phyloP scores from a whole-genome alignment of 2,329 filamentous ascomycete species.

The Fusarium sp. region DNA sequence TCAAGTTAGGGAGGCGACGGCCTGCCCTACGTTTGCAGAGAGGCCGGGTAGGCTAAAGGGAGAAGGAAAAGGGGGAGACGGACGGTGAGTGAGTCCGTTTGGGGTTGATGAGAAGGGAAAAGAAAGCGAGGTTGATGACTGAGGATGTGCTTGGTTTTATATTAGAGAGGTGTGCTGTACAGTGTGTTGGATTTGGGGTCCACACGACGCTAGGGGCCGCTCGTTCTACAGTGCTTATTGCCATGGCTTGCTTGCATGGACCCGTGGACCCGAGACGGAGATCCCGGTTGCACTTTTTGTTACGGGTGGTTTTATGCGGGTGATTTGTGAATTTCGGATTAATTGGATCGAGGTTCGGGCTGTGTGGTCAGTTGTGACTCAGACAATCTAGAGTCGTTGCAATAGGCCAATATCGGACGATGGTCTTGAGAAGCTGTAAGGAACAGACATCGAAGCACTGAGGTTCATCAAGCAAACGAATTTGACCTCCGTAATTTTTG shows the following conservation, averaged over 20 bases:
- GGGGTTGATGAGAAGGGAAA: slow-evolving; percentile 18
- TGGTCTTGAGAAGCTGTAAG: no score
- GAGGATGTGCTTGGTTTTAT: slow-evolving; percentile 32
- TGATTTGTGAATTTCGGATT: neutral
- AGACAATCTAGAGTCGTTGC: neutral
- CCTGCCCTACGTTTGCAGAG: slow-evolving; percentile 45
- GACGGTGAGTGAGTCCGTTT: slow-evolving; percentile 24
- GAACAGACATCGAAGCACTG: no score
- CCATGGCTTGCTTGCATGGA: slow-evolving; percentile 3
- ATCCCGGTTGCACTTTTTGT: slow-evolving; percentile 6
- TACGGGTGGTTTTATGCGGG: neutral
- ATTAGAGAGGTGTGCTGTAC: slow-evolving; percentile 24
- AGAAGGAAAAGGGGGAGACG: neutral
- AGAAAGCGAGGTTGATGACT: slow-evolving; percentile 1
- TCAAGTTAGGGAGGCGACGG: slow-evolving; percentile 47
- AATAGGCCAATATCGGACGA: no score
- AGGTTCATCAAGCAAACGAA: no score
- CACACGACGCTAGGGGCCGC: slow-evolving; percentile 13
- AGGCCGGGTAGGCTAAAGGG: slow-evolving; percentile 38
- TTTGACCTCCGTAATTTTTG: neutral
- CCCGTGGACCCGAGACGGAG: slow-evolving; percentile 17
- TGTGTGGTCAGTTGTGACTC: neutral
- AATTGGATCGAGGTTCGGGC: neutral
- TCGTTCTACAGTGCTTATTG: neutral
- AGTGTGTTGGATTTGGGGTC: slow-evolving; percentile 23